Evolutionary conservation across 768 basidiomycete species (phyloP).

Genomic region (Panaeolus papilionaceus): DNA sequence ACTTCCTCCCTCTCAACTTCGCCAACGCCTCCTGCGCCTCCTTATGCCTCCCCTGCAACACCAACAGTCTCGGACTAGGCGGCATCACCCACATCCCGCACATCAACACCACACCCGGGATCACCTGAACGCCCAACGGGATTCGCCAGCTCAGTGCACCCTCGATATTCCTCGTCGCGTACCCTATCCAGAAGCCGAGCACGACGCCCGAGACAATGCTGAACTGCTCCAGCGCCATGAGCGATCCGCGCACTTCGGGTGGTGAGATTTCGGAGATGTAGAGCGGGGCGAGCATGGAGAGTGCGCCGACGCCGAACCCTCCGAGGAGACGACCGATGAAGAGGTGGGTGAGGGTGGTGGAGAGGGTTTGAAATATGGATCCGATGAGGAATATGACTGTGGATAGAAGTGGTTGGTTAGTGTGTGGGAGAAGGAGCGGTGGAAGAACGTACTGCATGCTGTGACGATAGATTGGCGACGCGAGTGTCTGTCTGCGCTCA

Average conservation of each 20-base stretch:
- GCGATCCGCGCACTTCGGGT: conserved; percentile 79
- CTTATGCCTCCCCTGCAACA: conserved; percentile 57
- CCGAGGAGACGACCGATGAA: conserved; percentile 77
- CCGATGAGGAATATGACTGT: conserved; percentile 76
- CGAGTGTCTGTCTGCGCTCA: conserved; percentile 72
- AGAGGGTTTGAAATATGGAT: conserved; percentile 70
- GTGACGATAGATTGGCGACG: conserved; percentile 69
- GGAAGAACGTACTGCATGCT: conserved; percentile 63
- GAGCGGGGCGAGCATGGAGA: conserved; percentile 81
- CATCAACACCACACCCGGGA: conserved; percentile 71
- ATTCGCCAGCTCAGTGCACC: conserved; percentile 78
- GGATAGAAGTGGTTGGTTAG: background rate
- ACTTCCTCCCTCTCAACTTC: conserved; percentile 54
- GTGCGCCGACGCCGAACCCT: conserved; percentile 80
- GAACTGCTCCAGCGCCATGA: conserved; percentile 81
- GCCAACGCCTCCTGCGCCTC: conserved; percentile 67
- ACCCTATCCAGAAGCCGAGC: conserved; percentile 85
- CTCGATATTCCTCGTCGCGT: conserved; percentile 68
- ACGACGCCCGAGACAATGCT: conserved; percentile 85
- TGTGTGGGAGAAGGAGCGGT: background rate
- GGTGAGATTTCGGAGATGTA: conserved; percentile 89
- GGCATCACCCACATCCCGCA: conserved; percentile 67
- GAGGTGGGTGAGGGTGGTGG: conserved; percentile 60
- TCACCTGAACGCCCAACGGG: conserved; percentile 73
- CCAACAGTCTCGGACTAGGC: conserved; percentile 65